Evolutionary conservation across 1,284 basidiomycete species (phyloP).

Genomic region (Gomphus bonarii): DNA sequence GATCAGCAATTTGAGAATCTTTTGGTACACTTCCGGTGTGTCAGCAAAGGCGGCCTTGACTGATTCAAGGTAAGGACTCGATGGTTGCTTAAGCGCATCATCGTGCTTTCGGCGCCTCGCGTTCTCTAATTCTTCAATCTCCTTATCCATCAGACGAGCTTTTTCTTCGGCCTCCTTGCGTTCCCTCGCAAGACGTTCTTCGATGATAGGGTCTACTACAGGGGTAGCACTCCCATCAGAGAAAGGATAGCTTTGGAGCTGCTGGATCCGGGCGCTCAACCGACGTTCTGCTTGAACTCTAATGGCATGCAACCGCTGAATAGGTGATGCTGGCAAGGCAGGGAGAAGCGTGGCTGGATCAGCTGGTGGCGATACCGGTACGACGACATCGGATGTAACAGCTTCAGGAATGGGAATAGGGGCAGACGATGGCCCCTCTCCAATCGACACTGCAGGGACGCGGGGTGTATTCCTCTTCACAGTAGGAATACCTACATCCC

Average conservation of each 20-base stretch:
- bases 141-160: neutral
- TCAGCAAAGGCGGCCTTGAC: neutral
- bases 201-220: neutral
- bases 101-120: constrained; percentile 5
- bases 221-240: neutral
- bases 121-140: constrained; percentile 8
- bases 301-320: constrained; percentile 3
- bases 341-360: neutral
- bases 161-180: constrained; percentile 5
- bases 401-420: neutral
- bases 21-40: neutral
- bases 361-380: neutral
- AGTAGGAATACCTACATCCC: constrained; percentile 41
- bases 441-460: neutral
- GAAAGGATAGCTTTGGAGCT: constrained; percentile 1
- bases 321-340: neutral
- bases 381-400: neutral
- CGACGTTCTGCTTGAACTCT: neutral
- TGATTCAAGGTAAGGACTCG: neutral
- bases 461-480: constrained; percentile 21
- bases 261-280: constrained; percentile 1
- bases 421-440: neutral
- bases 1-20: neutral
- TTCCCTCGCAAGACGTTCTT: constrained; percentile 1
- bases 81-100: neutral